Percentiles rank a stretch among this genome's conserved stretches.
Conservation (phyloP, 192 early-diverging fungal genomes). For the Rhizoclosmatium globosum region DNA sequence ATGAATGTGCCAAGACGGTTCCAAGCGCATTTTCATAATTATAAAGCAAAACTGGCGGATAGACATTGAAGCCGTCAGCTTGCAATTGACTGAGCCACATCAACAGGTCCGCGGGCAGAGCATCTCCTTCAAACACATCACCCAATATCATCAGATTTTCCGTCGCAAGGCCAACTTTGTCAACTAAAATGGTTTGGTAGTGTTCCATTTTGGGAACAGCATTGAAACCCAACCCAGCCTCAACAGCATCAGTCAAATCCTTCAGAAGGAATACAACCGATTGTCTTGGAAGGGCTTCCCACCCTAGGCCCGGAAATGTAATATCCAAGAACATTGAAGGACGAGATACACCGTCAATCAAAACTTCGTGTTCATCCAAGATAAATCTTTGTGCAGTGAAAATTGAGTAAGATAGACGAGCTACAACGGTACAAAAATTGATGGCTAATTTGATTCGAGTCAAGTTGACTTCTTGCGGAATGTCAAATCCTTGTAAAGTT, state of each 20-base stretch:
- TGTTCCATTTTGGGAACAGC: conserved; percentile 27
- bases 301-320: conserved; percentile 33
- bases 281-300: conserved; percentile 36
- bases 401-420: conserved; percentile 44
- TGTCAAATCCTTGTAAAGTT: conserved; percentile 33
- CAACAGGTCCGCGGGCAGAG: conserved; percentile 43
- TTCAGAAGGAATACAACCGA: conserved; percentile 19
- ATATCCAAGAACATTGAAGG: conserved; percentile 35
- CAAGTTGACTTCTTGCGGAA: conserved; percentile 41
- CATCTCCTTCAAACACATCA: conserved; percentile 48
- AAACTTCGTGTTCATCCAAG: conserved; percentile 35
- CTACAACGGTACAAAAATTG: conserved; percentile 50
- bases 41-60: conserved; percentile 49
- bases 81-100: conserved; percentile 52
- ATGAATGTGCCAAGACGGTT: conserved; percentile 53
- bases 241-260: conserved; percentile 30
- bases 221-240: conserved; percentile 18
- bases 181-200: conserved; percentile 33
- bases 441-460: conserved; percentile 49
- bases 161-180: conserved; percentile 50
- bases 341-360: conserved; percentile 29
- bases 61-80: conserved; percentile 49
- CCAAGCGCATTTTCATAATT: conserved; percentile 58
- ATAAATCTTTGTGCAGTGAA: conserved; percentile 32
- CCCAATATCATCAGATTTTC: conserved; percentile 50